Conservation (phyloP, 2,329 filamentous ascomycete species). For the Ploettnerulaceae sp. region DNA sequence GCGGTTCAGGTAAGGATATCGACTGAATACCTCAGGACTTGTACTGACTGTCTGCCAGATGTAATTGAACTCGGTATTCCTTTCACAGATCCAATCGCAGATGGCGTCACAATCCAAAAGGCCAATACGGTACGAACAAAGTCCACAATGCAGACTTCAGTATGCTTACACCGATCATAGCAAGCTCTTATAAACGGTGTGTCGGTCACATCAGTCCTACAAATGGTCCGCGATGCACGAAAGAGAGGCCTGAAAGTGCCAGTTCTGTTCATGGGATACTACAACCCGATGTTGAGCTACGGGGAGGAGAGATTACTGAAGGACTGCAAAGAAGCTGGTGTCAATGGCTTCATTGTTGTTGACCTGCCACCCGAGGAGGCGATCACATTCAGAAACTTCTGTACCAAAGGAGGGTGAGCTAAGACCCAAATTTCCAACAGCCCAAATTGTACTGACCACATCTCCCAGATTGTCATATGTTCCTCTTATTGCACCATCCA, state of each 20-base stretch:
- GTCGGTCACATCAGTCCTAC: conserved; percentile 70
- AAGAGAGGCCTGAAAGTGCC: conserved; percentile 72
- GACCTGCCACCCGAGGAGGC: conserved; percentile 96
- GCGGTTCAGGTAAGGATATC: conserved; percentile 67
- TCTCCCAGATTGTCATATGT: conserved; percentile 75
- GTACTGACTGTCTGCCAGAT: conserved; percentile 48
- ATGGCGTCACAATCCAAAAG: conserved; percentile 94
- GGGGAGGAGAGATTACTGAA: conserved; percentile 84
- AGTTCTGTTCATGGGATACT: conserved; percentile 96
- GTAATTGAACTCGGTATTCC: conserved; percentile 93
- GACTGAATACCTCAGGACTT: not conserved
- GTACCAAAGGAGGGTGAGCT: conserved; percentile 66
- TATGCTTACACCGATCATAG: conserved; percentile 31
- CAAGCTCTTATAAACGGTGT: conserved; percentile 83
- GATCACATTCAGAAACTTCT: conserved; percentile 81
- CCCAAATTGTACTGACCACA: conserved; percentile 9
- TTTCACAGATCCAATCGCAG: conserved; percentile 96
- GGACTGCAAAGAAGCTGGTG: conserved; percentile 77
- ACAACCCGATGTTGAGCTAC: conserved; percentile 91
- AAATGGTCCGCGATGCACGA: conserved; percentile 79
- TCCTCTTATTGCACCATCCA: conserved; percentile 91
- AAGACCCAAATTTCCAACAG: not conserved
- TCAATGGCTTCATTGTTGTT: conserved; percentile 96
- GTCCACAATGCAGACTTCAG: not conserved
- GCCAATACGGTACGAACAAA: conserved; percentile 67